Conservation (phyloP, 495 filamentous ascomycete genomes). For the Penicillium verhagenii region DNA sequence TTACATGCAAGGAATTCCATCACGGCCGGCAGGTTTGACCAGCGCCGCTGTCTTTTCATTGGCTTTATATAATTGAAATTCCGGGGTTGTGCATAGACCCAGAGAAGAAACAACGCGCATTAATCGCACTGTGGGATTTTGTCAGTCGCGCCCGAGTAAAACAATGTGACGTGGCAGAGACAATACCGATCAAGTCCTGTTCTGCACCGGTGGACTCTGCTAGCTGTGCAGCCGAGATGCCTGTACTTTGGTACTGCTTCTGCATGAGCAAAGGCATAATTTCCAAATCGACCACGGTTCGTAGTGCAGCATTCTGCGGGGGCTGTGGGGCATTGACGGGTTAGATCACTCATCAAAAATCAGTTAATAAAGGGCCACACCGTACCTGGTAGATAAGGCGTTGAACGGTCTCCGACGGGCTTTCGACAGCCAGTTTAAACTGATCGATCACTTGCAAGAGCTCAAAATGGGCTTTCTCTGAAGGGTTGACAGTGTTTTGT, state of each 20-base stretch:
- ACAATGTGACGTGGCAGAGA: neutral
- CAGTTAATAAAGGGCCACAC: neutral
- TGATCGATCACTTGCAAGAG: conserved; percentile 33
- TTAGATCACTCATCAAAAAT: neutral
- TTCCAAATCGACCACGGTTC: conserved; percentile 33
- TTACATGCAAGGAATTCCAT: conserved; percentile 43
- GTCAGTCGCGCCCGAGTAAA: neutral
- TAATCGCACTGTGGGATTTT: conserved; percentile 27
- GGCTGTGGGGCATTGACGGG: conserved; percentile 27
- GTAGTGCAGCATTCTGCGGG: conserved; percentile 41
- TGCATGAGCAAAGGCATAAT: conserved; percentile 32
- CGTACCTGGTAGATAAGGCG: conserved; percentile 42
- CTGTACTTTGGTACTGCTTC: conserved; percentile 17
- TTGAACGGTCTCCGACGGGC: conserved; percentile 35
- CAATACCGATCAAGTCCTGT: conserved; percentile 30
- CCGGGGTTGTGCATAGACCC: conserved; percentile 28
- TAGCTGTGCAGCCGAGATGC: conserved; percentile 29
- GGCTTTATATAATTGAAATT: conserved; percentile 27
- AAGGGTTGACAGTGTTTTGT: conserved; percentile 19
- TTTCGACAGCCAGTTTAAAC: conserved; percentile 32
- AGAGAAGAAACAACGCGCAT: conserved; percentile 40
- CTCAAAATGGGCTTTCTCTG: conserved; percentile 29
- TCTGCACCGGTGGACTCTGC: conserved; percentile 30
- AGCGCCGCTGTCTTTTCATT: conserved; percentile 34
- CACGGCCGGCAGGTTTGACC: conserved; percentile 35